These are phyloP conservation scores for Entophlyctis luteolus DNA, from an alignment of 192 early-diverging fungal species.

Conservation along the genomic window DNA sequence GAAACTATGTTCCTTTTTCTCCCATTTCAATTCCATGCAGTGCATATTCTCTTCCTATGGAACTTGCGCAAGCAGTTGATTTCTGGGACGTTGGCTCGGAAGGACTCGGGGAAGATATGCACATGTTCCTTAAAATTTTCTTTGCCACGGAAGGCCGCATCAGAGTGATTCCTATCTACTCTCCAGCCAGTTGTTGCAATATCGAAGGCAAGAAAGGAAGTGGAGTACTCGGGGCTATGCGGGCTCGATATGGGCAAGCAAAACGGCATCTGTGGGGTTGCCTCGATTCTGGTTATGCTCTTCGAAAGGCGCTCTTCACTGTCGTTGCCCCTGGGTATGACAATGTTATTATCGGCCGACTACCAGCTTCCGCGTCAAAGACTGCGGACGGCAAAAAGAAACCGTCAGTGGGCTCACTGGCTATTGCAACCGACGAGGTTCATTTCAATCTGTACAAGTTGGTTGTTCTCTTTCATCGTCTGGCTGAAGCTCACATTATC, in stretches of 20 bases:
- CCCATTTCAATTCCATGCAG: constrained; percentile 67
- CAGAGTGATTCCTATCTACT: constrained; percentile 62
- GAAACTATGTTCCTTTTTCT: constrained; percentile 62
- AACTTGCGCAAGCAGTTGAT: constrained; percentile 61
- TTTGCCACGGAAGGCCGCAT: constrained; percentile 65
- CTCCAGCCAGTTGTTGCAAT: constrained; percentile 60
- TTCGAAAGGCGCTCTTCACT: constrained; percentile 26
- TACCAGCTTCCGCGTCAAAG: too few relatives aligned
- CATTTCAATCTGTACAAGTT: not conserved
- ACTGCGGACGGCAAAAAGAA: not conserved
- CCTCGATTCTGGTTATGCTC: constrained; percentile 56
- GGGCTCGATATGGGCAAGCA: constrained; percentile 53
- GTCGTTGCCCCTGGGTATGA: constrained; percentile 24
- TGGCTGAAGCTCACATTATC: not conserved
- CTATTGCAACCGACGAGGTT: not conserved
- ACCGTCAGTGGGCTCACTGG: constrained; percentile 1
- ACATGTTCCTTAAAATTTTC: constrained; percentile 77
- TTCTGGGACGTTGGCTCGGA: constrained; percentile 75
- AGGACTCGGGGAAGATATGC: constrained; percentile 76
- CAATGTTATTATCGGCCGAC: not conserved
- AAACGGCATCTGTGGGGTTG: constrained; percentile 61
- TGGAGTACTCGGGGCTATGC: constrained; percentile 41
- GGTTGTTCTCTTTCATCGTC: not conserved
- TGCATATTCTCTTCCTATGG: constrained; percentile 68
- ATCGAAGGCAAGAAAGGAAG: constrained; percentile 36